phyloP scores from a whole-genome alignment of 2,329 filamentous ascomycete genomes.

The Gaeumannomyces sp. region DNA sequence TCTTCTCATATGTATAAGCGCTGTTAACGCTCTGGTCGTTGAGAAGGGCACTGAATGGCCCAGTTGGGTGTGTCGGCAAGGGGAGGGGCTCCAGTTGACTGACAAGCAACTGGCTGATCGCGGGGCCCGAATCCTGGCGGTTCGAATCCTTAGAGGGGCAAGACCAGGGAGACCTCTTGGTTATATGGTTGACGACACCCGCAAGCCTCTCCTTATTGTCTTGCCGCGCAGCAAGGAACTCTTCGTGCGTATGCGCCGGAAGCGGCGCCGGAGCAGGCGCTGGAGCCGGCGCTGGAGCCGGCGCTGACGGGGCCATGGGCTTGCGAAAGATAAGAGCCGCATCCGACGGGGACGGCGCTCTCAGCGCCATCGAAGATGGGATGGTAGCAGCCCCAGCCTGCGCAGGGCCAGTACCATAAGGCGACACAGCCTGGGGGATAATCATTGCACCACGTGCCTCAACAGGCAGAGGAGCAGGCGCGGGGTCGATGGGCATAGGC shows the following conservation, averaged over 20 bases:
- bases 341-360: slow-evolving; percentile 16
- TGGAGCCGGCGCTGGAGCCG: neutral
- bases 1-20: neutral
- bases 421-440: neutral
- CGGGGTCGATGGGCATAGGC: neutral
- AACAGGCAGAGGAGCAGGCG: too few species aligned
- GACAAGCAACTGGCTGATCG: neutral
- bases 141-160: too few species aligned
- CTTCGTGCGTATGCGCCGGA: slow-evolving; percentile 21
- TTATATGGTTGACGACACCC: neutral
- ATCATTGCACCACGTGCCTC: neutral
- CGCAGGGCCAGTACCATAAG: neutral
- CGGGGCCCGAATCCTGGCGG: too few species aligned
- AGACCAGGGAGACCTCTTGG: neutral
- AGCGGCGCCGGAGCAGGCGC: too few species aligned
- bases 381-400: neutral
- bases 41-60: neutral
- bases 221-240: slow-evolving; percentile 20
- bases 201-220: slow-evolving; percentile 17
- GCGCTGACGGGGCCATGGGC: neutral
- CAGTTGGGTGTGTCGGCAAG: neutral
- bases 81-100: neutral
- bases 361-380: slow-evolving; percentile 3
- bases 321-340: slow-evolving; percentile 12
- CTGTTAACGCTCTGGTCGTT: neutral